These are phyloP conservation scores for Elasticomyces elasticus DNA, from an alignment of 495 filamentous ascomycete genomes.

Conservation along the genomic window DNA sequence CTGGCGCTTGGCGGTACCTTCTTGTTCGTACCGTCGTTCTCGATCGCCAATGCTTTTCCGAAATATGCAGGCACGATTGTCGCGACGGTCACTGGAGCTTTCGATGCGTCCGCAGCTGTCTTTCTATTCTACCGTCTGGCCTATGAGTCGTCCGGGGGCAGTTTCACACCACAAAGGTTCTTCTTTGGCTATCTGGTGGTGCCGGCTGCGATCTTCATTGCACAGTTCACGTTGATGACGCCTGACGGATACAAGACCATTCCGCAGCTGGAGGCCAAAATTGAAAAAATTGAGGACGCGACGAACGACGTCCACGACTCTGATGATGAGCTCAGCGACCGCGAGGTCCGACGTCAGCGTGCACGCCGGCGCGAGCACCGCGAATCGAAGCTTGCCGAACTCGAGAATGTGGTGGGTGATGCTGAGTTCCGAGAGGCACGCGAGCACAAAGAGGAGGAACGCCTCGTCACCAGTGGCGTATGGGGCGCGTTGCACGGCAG, in stretches of 20 bases:
- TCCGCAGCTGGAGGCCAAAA: slow-evolving; percentile 67
- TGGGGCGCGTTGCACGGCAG: slow-evolving; percentile 82
- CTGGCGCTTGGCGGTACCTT: slow-evolving; percentile 81
- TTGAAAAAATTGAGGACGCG: slow-evolving; percentile 54
- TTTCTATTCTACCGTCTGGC: slow-evolving; percentile 74
- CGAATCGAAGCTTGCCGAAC: slow-evolving; percentile 59
- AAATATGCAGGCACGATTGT: slow-evolving; percentile 72
- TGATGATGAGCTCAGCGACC: slow-evolving; percentile 36
- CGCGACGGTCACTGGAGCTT: slow-evolving; percentile 76
- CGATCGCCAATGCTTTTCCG: slow-evolving; percentile 83
- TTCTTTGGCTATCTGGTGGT: slow-evolving; percentile 72
- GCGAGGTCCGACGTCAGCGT: slow-evolving; percentile 19
- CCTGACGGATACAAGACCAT: slow-evolving; percentile 76
- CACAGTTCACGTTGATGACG: slow-evolving; percentile 70
- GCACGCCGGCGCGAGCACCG: slow-evolving; percentile 55
- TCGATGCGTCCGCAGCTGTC: slow-evolving; percentile 75
- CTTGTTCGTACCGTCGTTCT: slow-evolving; percentile 82
- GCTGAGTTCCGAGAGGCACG: slow-evolving; percentile 47
- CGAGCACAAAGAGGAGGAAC: slow-evolving; percentile 47
- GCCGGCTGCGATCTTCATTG: slow-evolving; percentile 55
- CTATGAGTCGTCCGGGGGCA: slow-evolving; percentile 51
- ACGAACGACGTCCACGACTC: slow-evolving; percentile 33
- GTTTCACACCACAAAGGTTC: slow-evolving; percentile 57
- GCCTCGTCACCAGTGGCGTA: slow-evolving; percentile 62
- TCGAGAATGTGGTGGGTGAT: slow-evolving; percentile 59